Evolutionary conservation across 2,329 filamentous ascomycete species (phyloP).

Genomic region (Fusarium siculi): DNA sequence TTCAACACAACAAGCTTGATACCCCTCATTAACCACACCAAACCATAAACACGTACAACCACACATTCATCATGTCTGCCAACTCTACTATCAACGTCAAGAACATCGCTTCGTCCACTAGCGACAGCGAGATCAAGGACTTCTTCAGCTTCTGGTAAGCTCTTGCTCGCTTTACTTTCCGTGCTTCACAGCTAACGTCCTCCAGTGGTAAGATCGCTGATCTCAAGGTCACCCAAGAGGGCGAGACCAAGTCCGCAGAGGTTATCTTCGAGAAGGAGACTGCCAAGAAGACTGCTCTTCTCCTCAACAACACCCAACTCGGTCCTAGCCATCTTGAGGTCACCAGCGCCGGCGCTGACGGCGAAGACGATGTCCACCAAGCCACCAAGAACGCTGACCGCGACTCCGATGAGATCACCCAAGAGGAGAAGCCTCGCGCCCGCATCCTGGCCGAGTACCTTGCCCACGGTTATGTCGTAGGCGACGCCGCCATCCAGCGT

Average conservation of each 20-base stretch:
- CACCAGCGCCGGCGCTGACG: constrained; percentile 72
- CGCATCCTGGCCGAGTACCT: constrained; percentile 97
- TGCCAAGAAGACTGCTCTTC: constrained; percentile 94
- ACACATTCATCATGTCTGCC: constrained; percentile 60
- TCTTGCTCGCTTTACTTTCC: neutral
- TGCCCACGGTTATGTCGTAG: constrained; percentile 90
- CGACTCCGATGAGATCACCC: constrained; percentile 77
- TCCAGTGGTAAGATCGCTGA: constrained; percentile 88
- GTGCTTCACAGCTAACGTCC: constrained; percentile 29
- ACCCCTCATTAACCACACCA: constrained; percentile 12
- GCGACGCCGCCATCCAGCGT: constrained; percentile 77
- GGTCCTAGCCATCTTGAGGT: constrained; percentile 85
- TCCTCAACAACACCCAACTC: constrained; percentile 96
- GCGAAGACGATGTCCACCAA: constrained; percentile 70
- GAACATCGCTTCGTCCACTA: constrained; percentile 85
- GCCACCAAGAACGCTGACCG: constrained; percentile 65
- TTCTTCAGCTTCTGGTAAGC: constrained; percentile 96
- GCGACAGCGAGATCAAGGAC: constrained; percentile 90
- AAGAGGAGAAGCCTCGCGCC: constrained; percentile 96
- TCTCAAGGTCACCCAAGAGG: constrained; percentile 77
- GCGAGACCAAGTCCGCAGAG: constrained; percentile 82
- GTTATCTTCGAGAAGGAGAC: constrained; percentile 98
- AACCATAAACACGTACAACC: constrained; percentile 16
- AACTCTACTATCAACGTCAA: constrained; percentile 82
- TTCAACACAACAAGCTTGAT: constrained; percentile 26